Percentiles rank a stretch among this genome's conserved stretches.
phyloP scores from a whole-genome alignment of 225 moss, liverwort and hornwort species.

The Rhytidiadelphus loreus region DNA sequence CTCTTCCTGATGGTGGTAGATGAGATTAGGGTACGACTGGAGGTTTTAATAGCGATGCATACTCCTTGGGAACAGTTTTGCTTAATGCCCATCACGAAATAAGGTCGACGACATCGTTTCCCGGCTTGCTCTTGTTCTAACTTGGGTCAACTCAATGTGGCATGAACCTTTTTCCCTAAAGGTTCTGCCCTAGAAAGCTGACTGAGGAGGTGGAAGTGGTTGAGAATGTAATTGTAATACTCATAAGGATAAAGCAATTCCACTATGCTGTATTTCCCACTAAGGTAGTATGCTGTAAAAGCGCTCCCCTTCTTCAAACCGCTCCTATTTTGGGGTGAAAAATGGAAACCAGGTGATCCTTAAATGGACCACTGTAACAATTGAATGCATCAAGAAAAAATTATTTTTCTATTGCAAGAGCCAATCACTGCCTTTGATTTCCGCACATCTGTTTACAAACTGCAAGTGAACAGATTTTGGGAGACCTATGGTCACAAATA shows the following conservation, averaged over 20 bases:
- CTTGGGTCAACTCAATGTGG: background rate
- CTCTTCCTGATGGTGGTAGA: background rate
- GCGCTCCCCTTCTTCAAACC: no score
- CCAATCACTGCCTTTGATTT: no score
- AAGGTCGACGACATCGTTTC: background rate
- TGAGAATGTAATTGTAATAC: background rate
- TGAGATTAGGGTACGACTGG: background rate
- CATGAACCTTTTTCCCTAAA: background rate
- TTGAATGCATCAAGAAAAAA: no score
- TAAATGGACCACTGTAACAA: no score
- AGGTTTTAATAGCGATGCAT: background rate
- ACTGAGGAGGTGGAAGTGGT: constrained; percentile 7
- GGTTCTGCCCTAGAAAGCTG: background rate
- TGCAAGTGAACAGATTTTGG: no score
- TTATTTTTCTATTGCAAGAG: no score
- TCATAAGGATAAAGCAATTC: background rate
- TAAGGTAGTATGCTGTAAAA: no score
- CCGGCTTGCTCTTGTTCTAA: background rate
- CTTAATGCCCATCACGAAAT: background rate
- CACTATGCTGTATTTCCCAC: background rate
- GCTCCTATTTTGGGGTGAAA: no score
- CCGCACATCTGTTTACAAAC: no score
- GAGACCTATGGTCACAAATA: no score
- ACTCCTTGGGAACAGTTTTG: background rate
- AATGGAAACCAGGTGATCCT: no score